These are phyloP conservation scores for Trypethelium eluteriae DNA, from an alignment of 495 filamentous ascomycete genomes.

Conservation along the genomic window DNA sequence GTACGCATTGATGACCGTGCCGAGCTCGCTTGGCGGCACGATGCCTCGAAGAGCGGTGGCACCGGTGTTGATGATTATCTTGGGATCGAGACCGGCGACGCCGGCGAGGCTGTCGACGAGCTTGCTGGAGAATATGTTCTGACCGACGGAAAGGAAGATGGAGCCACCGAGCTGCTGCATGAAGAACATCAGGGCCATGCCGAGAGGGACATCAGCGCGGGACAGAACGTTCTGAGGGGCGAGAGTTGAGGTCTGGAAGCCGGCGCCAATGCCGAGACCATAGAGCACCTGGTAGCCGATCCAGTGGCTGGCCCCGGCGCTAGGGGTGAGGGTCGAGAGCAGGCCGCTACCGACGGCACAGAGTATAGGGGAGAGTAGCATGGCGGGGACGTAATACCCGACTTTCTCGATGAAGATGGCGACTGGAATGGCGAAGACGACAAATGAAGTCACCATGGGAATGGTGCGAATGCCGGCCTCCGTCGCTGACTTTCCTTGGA, in stretches of 20 bases:
- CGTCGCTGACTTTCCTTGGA: slow-evolving; percentile 19
- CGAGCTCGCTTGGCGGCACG: too few relatives aligned
- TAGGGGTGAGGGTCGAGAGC: slow-evolving; percentile 23
- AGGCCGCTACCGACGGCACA: slow-evolving; percentile 18
- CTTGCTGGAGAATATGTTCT: slow-evolving; percentile 2
- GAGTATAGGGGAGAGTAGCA: slow-evolving; percentile 22
- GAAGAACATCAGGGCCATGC: not conserved
- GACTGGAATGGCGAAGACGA: slow-evolving; percentile 11
- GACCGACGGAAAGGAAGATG: slow-evolving; percentile 6
- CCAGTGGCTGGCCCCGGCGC: not conserved
- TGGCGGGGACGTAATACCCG: slow-evolving; percentile 3
- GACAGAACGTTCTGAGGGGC: not conserved
- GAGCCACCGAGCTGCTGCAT: slow-evolving; percentile 14
- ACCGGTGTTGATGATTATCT: too few relatives aligned
- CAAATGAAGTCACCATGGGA: slow-evolving; percentile 18
- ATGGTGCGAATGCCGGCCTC: slow-evolving; percentile 23
- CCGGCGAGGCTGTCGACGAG: not conserved
- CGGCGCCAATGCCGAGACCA: slow-evolving; percentile 13
- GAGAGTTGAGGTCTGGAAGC: slow-evolving; percentile 10
- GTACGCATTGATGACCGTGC: slow-evolving; percentile 45
- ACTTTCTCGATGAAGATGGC: slow-evolving; percentile 7
- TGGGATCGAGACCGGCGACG: not conserved
- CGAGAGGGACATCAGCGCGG: not conserved
- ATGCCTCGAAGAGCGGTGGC: too few relatives aligned
- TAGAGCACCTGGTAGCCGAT: slow-evolving; percentile 18